Evolutionary conservation across 2,329 filamentous ascomycete species (phyloP), one percentile per base, ranked within the genome.

Genomic region (Fusarium brachygibbosum): DNA sequence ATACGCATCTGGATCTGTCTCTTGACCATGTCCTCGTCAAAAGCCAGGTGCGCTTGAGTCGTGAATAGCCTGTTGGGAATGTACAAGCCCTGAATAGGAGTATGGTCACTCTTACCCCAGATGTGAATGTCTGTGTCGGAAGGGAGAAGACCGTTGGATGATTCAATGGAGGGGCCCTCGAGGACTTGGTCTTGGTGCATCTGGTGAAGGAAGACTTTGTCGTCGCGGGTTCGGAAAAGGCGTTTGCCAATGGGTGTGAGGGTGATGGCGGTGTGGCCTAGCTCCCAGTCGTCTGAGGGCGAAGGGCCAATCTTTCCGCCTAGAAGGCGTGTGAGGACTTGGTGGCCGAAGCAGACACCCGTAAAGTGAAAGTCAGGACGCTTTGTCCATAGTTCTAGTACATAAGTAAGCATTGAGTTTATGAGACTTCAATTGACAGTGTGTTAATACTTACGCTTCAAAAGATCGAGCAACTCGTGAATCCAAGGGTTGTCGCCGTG

Each of bases 331-430:
- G 88, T 90, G 32, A 96, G 82, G 66, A 96, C 89, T 78, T 95
- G 93, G 74, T 95, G 93, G 8, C 93, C 93, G 76, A 94, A 94
- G 78, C 93, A 96, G 12, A 94, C 88, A 4, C 92, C 92, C 19
- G 94, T 87, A 34, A 94, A 80, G 34, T 83, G 82, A 46, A 88
- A 84, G 21, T 85, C 81, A 2, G 85, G 85, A 3, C 84, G 79
- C 7, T 79, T 75, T 9, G 76, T 74, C 86, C 85, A 89, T 6
- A 88, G 70, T 32, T 84, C 83, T 82, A 51, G 13, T 17, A 21
- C 1, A 21, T 9, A 35, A 12, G 16, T 40, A 16, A 11, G 17
- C 5, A 12, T 17, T 58, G 11, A 49, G 21, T 38, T 37, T 46
- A 1, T n/a, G n/a, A 6, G 14, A 37, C 8, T 19, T 14, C 2